A percentile compares a stretch with the other conserved stretches of the same genome.
Evolutionary conservation across 176 grass and related monocot species (phyloP).

Genomic region (Puccinellia tenuiflora): DNA sequence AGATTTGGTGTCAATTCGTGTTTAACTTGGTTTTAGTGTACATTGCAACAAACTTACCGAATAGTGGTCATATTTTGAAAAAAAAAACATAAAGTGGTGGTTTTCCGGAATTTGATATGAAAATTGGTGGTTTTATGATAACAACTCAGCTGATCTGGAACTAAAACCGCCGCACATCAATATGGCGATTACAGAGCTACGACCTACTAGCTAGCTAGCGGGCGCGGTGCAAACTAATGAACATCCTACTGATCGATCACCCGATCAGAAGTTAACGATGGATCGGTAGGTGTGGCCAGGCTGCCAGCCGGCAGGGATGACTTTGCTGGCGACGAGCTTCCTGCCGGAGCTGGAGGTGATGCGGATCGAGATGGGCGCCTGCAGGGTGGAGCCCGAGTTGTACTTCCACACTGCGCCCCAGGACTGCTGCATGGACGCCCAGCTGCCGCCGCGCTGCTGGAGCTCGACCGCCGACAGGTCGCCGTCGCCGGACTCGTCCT

Average conservation of each 20-base stretch:
- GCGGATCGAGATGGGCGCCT: constrained; percentile 52
- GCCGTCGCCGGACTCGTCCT: constrained; percentile 65
- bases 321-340: constrained; percentile 30
- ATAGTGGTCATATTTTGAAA: too few species aligned
- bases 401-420: constrained; percentile 55
- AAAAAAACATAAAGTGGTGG: too few species aligned
- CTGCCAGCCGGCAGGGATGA: constrained; percentile 43
- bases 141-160: background rate
- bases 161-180: background rate
- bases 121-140: too few species aligned
- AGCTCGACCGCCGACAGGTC: constrained; percentile 63
- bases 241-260: background rate
- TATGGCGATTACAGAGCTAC: background rate
- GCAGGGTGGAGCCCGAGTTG: constrained; percentile 16
- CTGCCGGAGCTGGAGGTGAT: constrained; percentile 41
- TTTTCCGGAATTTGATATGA: too few species aligned
- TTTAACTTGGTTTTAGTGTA: too few species aligned
- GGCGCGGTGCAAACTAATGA: background rate
- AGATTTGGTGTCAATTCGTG: too few species aligned
- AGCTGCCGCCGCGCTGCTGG: constrained; percentile 18
- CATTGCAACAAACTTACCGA: too few species aligned
- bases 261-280: background rate
- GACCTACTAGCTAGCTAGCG: background rate
- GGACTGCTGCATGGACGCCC: constrained; percentile 48
- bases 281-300: background rate